Base-by-base conservation (phyloP, 352 stramenopile species). In the Aphanomyces astaci region DNA sequence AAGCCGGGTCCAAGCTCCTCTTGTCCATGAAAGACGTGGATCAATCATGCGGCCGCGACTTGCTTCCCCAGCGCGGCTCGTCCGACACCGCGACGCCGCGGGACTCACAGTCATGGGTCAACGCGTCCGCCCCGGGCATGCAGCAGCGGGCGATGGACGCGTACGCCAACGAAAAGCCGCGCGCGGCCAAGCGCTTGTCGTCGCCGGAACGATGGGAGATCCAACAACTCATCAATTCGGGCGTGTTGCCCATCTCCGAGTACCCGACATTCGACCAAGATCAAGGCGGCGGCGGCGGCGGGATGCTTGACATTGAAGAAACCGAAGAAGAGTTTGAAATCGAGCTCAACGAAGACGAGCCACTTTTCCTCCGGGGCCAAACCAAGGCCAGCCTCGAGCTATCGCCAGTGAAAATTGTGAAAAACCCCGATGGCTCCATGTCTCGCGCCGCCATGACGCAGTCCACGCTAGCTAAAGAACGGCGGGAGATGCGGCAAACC, bases 341-440 rank as follows among this genome's bases (percentile, higher is more conserved):
- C 2, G 96, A 99, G 72, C 72, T 99, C 28, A 98, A 98, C 59
- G 96, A 99, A 53, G 84, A 97, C 30, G 94, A 99, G 73, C 96
- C 98, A 15, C 80, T 97, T 0, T 99, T 99, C 77, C 67, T 99
- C 33, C 81, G 86, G 33, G 97, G 97, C 0, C 96, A 99, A 76
- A 98, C 95, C 1, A 84, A 96, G 51, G 59, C 83, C 48, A 90
- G 85, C 65, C 85, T 77, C 4, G 96, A 98, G 62, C 70, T 98
- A 32, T 96, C 93, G 49, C 97, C 97, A 0, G 84, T 99, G 9
- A 97, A 97, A 56, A 99, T 99, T 75, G 95, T 99, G 1, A 98
- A 98, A 73, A 99, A 99, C 76, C 98, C 98, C 0, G 97, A 99
- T 77, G 98, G 98, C 33, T 98, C 92, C 9, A 84, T 99, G 72